A percentile compares a stretch with the other conserved stretches of the same genome.
Conservation (phyloP, 495 filamentous ascomycete species). For the Daldinia caldariorum region DNA sequence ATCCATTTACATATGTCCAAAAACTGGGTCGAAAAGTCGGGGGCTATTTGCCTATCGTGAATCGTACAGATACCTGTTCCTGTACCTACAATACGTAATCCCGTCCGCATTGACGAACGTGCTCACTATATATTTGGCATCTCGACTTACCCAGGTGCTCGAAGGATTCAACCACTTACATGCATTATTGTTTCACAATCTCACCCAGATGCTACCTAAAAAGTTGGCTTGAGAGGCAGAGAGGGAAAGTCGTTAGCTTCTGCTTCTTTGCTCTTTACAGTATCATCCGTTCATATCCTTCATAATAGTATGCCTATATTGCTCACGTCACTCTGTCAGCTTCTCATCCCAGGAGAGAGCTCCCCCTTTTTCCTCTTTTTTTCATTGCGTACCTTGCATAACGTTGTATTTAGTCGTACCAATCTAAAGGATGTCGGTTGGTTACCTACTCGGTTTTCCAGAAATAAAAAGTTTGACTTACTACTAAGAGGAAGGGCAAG, state of each 20-base stretch:
- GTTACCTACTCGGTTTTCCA: neutral
- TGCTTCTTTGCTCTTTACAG: slow-evolving; percentile 6
- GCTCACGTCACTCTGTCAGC: slow-evolving; percentile 40
- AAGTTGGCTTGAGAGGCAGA: slow-evolving; percentile 4
- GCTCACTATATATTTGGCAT: slow-evolving; percentile 24
- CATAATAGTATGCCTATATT: slow-evolving; percentile 9
- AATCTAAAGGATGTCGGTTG: neutral
- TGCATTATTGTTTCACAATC: slow-evolving; percentile 39
- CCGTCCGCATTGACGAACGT: slow-evolving; percentile 30
- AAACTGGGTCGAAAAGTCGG: slow-evolving; percentile 3
- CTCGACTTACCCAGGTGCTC: slow-evolving; percentile 2
- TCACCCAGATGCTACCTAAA: slow-evolving; percentile 31
- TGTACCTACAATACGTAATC: too few species aligned
- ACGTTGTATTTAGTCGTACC: neutral
- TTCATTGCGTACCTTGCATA: slow-evolving; percentile 37
- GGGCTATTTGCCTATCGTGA: too few species aligned
- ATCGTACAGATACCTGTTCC: too few species aligned
- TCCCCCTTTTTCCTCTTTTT: slow-evolving; percentile 4
- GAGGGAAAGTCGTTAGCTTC: slow-evolving; percentile 15
- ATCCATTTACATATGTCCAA: neutral
- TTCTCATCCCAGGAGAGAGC: slow-evolving; percentile 17
- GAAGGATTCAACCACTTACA: slow-evolving; percentile 38
- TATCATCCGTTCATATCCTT: slow-evolving; percentile 7
- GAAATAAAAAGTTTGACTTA: slow-evolving; percentile 2
- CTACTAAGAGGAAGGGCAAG: neutral